These are phyloP conservation scores for Coemansia sp. DNA, from an alignment of 192 early-diverging fungal genomes.

Conservation along the genomic window DNA sequence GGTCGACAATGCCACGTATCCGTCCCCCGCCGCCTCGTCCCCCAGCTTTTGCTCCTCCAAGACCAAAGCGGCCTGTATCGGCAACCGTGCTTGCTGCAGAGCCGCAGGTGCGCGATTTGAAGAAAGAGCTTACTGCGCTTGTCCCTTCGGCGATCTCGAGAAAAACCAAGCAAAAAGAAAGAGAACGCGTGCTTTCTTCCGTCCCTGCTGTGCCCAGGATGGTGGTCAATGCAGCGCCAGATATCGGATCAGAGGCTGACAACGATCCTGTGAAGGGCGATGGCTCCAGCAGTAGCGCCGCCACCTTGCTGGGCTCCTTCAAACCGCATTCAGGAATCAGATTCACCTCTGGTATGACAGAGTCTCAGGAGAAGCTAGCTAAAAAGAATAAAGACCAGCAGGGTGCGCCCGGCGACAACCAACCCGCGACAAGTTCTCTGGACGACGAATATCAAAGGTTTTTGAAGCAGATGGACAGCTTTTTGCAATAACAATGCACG, in stretches of 20 bases:
- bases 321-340: conserved; percentile 8
- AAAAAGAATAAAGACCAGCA: conserved; percentile 2
- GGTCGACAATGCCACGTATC: neutral
- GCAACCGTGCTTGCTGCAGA: conserved; percentile 68
- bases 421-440: conserved; percentile 31
- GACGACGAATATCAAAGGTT: conserved; percentile 68
- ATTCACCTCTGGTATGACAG: conserved; percentile 7
- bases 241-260: conserved; percentile 55
- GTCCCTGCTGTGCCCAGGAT: conserved; percentile 58
- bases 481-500: conserved; percentile 23
- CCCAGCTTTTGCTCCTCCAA: neutral
- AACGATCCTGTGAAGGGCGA: neutral
- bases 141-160: conserved; percentile 67
- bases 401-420: conserved; percentile 10
- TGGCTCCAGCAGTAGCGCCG: neutral
- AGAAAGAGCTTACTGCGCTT: conserved; percentile 74
- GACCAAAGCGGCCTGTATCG: conserved; percentile 4
- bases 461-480: conserved; percentile 59
- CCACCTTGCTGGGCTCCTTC: conserved; percentile 16
- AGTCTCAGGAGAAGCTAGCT: neutral
- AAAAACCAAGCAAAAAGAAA: conserved; percentile 51
- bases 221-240: conserved; percentile 72
- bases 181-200: conserved; percentile 38
- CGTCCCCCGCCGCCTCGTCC: conserved; percentile 10
- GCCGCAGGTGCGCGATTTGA: conserved; percentile 77